These are phyloP conservation scores for Dryas integrifolia DNA, from an alignment of 331 rosid genomes.

Conservation along the genomic window DNA sequence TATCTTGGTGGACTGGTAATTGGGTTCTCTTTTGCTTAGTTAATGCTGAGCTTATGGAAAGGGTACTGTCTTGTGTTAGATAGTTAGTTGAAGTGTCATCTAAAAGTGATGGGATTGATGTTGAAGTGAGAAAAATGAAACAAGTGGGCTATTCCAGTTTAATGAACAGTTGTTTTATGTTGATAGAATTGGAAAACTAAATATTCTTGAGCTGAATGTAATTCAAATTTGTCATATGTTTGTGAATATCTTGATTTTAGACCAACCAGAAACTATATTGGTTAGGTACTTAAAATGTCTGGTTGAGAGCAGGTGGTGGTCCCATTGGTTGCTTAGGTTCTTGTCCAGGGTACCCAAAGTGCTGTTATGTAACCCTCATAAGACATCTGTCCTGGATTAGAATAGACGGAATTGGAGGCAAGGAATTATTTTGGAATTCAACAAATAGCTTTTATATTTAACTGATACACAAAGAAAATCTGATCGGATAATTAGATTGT, in stretches of 20 bases:
- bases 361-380: not conserved
- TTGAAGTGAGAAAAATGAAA: conserved; percentile 2
- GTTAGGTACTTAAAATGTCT: not conserved
- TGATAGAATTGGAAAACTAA: not conserved
- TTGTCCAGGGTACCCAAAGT: not conserved
- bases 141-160: not conserved
- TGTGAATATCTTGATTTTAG: not conserved
- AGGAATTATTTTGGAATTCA: conserved; percentile 1
- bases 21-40: conserved; percentile 9
- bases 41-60: not conserved
- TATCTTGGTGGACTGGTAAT: not conserved
- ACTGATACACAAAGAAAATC: not conserved
- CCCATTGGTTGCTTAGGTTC: not conserved
- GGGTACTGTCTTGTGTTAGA: not conserved
- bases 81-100: not conserved
- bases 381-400: not conserved
- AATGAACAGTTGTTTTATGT: not conserved
- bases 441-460: not conserved
- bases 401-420: not conserved
- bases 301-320: not conserved
- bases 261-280: not conserved
- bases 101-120: conserved; percentile 3
- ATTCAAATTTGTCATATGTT: not conserved
- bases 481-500: not conserved
- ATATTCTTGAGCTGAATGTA: not conserved